Evolutionary conservation across 78 protist species (phyloP).

Genomic region (Paratrimastix pyriformis): DNA sequence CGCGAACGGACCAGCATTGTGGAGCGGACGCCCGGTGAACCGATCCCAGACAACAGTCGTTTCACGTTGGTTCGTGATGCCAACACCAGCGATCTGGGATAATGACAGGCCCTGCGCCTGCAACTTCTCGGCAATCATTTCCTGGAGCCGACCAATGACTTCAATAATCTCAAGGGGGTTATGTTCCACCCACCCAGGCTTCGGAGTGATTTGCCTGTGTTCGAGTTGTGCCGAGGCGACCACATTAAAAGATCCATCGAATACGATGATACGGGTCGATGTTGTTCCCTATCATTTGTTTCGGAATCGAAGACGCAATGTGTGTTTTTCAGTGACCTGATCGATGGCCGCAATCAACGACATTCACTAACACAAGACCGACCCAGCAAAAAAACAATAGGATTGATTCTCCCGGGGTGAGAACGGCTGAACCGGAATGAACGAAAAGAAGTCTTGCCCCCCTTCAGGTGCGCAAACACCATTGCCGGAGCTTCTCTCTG

Average conservation of each 20-base stretch:
- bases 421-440: too few species aligned
- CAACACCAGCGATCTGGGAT: constrained; percentile 42
- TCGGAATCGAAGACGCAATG: too few species aligned
- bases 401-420: too few species aligned
- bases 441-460: too few species aligned
- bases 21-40: constrained; percentile 71
- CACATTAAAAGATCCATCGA: constrained; percentile 28
- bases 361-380: too few species aligned
- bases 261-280: constrained; percentile 66
- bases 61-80: constrained; percentile 93
- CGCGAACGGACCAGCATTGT: too few species aligned
- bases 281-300: constrained; percentile 95
- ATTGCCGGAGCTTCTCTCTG: too few species aligned
- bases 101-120: not conserved
- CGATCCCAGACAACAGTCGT: constrained; percentile 64
- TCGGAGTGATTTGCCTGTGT: constrained; percentile 16
- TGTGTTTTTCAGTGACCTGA: too few species aligned
- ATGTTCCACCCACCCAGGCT: constrained; percentile 78
- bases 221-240: constrained; percentile 27
- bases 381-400: too few species aligned
- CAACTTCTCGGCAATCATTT: constrained; percentile 4
- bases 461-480: too few species aligned
- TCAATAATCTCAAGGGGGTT: constrained; percentile 63
- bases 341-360: too few species aligned
- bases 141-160: constrained; percentile 32